Percentiles rank a stretch among this genome's conserved stretches.
Conservation (phyloP, 2,329 filamentous ascomycete genomes). For the Penicillium sp. region DNA sequence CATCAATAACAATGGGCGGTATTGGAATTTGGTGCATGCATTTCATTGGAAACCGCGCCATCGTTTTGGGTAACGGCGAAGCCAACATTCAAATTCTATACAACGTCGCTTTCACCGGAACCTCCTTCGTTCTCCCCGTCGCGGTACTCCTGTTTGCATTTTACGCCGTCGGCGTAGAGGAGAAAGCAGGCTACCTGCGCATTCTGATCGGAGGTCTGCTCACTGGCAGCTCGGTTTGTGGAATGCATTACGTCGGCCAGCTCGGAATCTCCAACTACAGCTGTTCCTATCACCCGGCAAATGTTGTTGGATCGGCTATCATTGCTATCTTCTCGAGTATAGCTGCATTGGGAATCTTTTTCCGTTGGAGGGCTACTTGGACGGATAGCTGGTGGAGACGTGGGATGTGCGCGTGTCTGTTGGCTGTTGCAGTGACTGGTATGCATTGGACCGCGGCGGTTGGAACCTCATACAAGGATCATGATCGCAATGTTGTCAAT, state of each 20-base stretch:
- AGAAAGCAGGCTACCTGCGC: slow-evolving; percentile 59
- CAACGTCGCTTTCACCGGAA: slow-evolving; percentile 67
- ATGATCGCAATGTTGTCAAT: slow-evolving; percentile 44
- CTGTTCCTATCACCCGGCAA: slow-evolving; percentile 60
- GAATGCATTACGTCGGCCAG: slow-evolving; percentile 89
- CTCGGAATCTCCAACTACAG: slow-evolving; percentile 76
- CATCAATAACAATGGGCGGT: slow-evolving; percentile 71
- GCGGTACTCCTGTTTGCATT: slow-evolving; percentile 73
- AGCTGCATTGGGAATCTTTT: slow-evolving; percentile 72
- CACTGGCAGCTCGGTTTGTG: slow-evolving; percentile 73
- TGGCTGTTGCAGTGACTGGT: slow-evolving; percentile 74
- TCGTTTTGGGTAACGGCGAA: slow-evolving; percentile 66
- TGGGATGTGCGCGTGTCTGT: slow-evolving; percentile 63
- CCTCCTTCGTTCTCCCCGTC: slow-evolving; percentile 80
- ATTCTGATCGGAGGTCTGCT: slow-evolving; percentile 66
- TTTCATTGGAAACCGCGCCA: slow-evolving; percentile 79
- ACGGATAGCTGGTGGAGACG: slow-evolving; percentile 78
- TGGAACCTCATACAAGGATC: slow-evolving; percentile 68
- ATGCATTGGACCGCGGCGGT: slow-evolving; percentile 84
- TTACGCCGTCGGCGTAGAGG: slow-evolving; percentile 64
- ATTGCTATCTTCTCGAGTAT: slow-evolving; percentile 74
- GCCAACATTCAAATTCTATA: slow-evolving; percentile 70
- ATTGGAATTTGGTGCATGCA: slow-evolving; percentile 80
- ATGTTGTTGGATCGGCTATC: slow-evolving; percentile 67
- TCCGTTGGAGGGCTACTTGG: slow-evolving; percentile 74